phyloP scores from a whole-genome alignment of 2,329 filamentous ascomycete species.

The Stachybotrys elegans region DNA sequence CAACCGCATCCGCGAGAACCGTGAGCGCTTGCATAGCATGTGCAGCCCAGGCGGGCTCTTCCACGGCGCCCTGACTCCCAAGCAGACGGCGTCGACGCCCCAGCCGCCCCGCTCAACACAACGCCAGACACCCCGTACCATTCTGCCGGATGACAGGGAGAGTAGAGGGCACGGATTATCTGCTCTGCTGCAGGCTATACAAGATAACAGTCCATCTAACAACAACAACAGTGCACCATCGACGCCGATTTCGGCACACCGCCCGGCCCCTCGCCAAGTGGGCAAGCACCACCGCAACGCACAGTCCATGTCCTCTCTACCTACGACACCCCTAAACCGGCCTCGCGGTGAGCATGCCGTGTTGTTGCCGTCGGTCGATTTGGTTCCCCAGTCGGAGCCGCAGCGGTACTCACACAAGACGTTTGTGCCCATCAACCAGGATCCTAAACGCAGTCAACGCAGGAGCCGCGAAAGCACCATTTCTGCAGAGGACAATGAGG shows the following conservation, averaged over 20 bases:
- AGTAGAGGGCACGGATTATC: constrained; percentile 70
- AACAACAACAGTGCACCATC: constrained; percentile 65
- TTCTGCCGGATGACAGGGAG: constrained; percentile 38
- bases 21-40: constrained; percentile 77
- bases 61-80: constrained; percentile 56
- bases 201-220: constrained; percentile 48
- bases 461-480: constrained; percentile 84
- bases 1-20: constrained; percentile 81
- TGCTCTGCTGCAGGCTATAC: constrained; percentile 74
- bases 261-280: constrained; percentile 40
- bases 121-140: constrained; percentile 44
- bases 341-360: constrained; percentile 41
- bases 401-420: constrained; percentile 36
- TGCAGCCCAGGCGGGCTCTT: constrained; percentile 69
- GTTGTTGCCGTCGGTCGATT: constrained; percentile 57
- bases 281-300: constrained; percentile 67
- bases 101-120: constrained; percentile 41
- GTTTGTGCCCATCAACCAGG: constrained; percentile 41
- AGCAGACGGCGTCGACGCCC: constrained; percentile 38
- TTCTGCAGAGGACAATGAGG: constrained; percentile 60
- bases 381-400: constrained; percentile 57
- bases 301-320: constrained; percentile 81
- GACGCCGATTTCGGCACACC: constrained; percentile 53
- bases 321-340: constrained; percentile 64
- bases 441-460: constrained; percentile 34